A percentile compares a stretch with the other conserved stretches of the same genome.
These are phyloP conservation scores for Nothopassalora personata DNA, from an alignment of 2,329 filamentous ascomycete genomes.

Conservation along the genomic window DNA sequence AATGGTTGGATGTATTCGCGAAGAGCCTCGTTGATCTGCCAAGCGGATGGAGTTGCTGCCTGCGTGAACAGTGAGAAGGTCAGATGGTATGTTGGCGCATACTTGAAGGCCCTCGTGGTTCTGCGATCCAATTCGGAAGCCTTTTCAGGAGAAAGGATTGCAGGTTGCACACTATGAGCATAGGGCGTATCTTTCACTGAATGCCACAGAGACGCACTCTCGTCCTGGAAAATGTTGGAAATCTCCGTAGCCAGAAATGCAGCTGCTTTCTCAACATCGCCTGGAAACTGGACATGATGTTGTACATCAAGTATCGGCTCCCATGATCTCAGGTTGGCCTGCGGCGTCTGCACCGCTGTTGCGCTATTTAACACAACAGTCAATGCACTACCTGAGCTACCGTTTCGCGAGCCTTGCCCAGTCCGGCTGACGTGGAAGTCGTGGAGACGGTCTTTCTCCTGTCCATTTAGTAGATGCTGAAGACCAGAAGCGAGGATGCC, in stretches of 20 bases:
- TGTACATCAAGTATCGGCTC: slow-evolving; percentile 68
- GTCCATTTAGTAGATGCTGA: slow-evolving; percentile 78
- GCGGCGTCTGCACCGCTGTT: slow-evolving; percentile 46
- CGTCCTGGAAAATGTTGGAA: slow-evolving; percentile 74
- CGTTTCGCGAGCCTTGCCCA: slow-evolving; percentile 9
- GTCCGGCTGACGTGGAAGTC: slow-evolving; percentile 59
- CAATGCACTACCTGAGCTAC: slow-evolving; percentile 50
- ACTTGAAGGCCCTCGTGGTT: slow-evolving; percentile 79
- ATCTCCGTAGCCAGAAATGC: slow-evolving; percentile 74
- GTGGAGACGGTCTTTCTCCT: slow-evolving; percentile 80
- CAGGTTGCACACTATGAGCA: slow-evolving; percentile 19
- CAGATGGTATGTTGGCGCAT: slow-evolving; percentile 88
- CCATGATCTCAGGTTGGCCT: slow-evolving; percentile 63
- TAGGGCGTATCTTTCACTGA: slow-evolving; percentile 28
- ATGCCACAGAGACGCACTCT: slow-evolving; percentile 68
- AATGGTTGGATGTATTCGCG: slow-evolving; percentile 76
- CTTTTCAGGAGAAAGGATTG: slow-evolving; percentile 28
- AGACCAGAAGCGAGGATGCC: slow-evolving; percentile 71
- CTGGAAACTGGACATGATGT: slow-evolving; percentile 63
- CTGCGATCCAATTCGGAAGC: slow-evolving; percentile 52
- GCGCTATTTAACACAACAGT: slow-evolving; percentile 66
- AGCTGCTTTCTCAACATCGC: slow-evolving; percentile 63
- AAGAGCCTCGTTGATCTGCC: slow-evolving; percentile 83
- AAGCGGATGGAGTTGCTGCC: slow-evolving; percentile 70
- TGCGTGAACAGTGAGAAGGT: slow-evolving; percentile 93